A percentile compares a stretch with the other conserved stretches of the same genome.
Evolutionary conservation across 192 early-diverging fungal species (phyloP).

Genomic region (Dissophora globulifera): DNA sequence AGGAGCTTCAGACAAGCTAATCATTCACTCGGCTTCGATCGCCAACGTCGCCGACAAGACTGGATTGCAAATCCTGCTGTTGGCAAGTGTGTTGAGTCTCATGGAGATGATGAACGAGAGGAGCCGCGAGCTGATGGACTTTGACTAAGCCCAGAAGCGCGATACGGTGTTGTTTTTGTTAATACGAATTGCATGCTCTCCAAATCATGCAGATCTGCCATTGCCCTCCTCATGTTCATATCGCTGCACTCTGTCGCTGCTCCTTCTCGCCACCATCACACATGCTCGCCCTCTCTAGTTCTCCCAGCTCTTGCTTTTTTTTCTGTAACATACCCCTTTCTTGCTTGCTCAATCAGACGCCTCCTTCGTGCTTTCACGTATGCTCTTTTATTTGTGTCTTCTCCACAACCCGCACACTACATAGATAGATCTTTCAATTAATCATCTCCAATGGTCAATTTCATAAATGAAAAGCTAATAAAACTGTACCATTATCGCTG

Average conservation of each 20-base stretch:
- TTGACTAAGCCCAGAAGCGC: slow-evolving; percentile 13
- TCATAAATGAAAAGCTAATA: too few species aligned
- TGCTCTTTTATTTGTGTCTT: neutral
- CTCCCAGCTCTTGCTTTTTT: neutral
- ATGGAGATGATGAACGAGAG: slow-evolving; percentile 51
- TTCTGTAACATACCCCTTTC: slow-evolving; percentile 4
- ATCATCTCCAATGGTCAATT: too few species aligned
- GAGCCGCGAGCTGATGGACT: slow-evolving; percentile 42
- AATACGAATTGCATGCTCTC: too few species aligned
- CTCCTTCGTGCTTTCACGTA: too few species aligned
- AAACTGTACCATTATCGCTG: too few species aligned
- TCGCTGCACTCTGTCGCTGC: neutral
- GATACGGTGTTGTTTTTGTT: too few species aligned
- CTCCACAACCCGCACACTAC: too few species aligned
- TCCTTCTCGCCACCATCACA: neutral
- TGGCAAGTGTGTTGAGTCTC: slow-evolving; percentile 35
- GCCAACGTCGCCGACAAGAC: slow-evolving; percentile 38
- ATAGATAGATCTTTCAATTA: too few species aligned
- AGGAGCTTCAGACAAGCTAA: slow-evolving; percentile 33
- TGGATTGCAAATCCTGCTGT: slow-evolving; percentile 36
- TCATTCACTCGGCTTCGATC: slow-evolving; percentile 20
- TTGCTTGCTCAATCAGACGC: too few species aligned
- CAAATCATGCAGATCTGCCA: too few species aligned
- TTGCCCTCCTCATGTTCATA: neutral
- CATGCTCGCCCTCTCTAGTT: neutral